Evolutionary conservation across 345 rosid genomes (phyloP), one percentile per base, ranked within the genome.

Genomic region (Eutrema heterophyllum): DNA sequence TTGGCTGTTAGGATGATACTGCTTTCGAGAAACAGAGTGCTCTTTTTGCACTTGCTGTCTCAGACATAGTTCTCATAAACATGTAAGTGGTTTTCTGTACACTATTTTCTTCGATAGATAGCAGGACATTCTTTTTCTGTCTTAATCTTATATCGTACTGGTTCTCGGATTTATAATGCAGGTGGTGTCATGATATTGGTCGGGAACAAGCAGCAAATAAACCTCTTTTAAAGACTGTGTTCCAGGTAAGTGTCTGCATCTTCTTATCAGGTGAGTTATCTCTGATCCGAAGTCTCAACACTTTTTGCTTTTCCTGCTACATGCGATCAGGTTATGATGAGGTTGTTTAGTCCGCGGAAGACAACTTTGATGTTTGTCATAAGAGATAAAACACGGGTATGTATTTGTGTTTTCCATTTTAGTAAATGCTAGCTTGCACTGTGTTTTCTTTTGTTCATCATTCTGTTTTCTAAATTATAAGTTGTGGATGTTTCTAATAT

Each of bases 121-220:
- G 29, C 16, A 21, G 11, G 40, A 26, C 39, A 1, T 80, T 55
- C 55, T 10, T 33, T 40, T 70, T 27, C 65, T 4, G 3, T 58
- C 15, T 75, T 26, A n/a, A 15, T 53, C 69, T 61, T 46, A 53
- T 38, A 9, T 65, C 13, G 6, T 32, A 48, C 44, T 79, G 24
- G 64, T 49, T 35, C 68, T 59, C 48, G 72, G 50, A 65, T 80
- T 53, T 78, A 70, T 67, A 24, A 49, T 64, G 33, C 80, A 95
- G 99, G 99, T 92, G 99, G 99, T 95, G 99, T 79, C 99, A 95
- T 72, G 99, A 92, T 87, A 95, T 95, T 80, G 99, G 99, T 64
- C 97, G 99, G 18, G 99, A 95, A 82, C 99, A 95, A 90, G 99
- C 99, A 82, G 99, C 99, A 79, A 95, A 95, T 68, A 95, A 95